Percentiles rank a stretch among this genome's conserved stretches.
Conservation (phyloP, 768 basidiomycete genomes). For the Mycena metata region DNA sequence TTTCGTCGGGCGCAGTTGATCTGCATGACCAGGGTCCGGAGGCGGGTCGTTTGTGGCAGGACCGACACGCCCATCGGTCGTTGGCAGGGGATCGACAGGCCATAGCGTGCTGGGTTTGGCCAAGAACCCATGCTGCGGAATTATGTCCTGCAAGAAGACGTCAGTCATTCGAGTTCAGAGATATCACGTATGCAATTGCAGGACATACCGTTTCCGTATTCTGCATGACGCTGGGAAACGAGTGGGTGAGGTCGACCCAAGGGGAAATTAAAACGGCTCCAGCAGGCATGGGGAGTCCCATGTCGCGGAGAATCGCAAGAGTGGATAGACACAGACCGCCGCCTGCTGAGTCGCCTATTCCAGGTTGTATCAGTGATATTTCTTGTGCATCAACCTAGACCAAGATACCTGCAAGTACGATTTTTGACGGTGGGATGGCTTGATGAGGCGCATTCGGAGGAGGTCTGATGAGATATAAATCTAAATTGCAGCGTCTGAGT, state of each 20-base stretch:
- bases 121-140: slow-evolving; percentile 72
- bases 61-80: slow-evolving; percentile 51
- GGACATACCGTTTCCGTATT: slow-evolving; percentile 71
- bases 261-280: slow-evolving; percentile 86
- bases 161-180: no score
- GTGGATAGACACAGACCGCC: slow-evolving; percentile 73
- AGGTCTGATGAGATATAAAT: slow-evolving; percentile 81
- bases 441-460: slow-evolving; percentile 74
- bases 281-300: slow-evolving; percentile 76
- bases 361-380: background rate
- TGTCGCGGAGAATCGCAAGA: slow-evolving; percentile 76
- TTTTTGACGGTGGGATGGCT: slow-evolving; percentile 73
- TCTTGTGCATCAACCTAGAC: no score
- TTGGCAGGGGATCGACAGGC: slow-evolving; percentile 61
- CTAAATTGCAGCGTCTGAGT: slow-evolving; percentile 45
- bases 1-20: slow-evolving; percentile 56
- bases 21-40: slow-evolving; percentile 63
- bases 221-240: slow-evolving; percentile 80
- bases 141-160: slow-evolving; percentile 66
- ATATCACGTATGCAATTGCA: background rate
- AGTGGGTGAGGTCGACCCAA: slow-evolving; percentile 90
- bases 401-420: slow-evolving; percentile 70
- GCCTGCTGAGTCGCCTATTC: slow-evolving; percentile 77
- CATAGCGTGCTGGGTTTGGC: slow-evolving; percentile 71
- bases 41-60: slow-evolving; percentile 56